Evolutionary conservation across 345 rosid genomes (phyloP).

Genomic region (Fremontodendron californicum): DNA sequence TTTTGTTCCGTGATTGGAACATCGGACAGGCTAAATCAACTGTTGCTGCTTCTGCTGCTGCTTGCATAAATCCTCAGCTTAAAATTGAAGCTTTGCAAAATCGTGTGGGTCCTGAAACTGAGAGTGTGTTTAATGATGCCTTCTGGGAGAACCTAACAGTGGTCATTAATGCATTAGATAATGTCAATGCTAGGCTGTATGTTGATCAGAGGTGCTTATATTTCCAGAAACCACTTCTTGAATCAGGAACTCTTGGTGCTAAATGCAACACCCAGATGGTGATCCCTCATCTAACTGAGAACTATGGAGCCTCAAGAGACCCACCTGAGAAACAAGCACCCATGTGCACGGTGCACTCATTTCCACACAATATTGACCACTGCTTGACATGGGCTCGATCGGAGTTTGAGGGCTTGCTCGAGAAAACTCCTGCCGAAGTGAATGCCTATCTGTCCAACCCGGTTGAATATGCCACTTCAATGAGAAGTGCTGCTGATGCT

Average conservation of each 20-base stretch:
- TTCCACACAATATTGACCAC: conserved; percentile 11
- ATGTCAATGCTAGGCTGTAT: conserved; percentile 5
- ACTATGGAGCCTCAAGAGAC: conserved; percentile 84
- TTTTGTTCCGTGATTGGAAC: conserved; percentile 62
- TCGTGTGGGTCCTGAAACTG: conserved; percentile 87
- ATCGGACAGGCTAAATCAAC: conserved; percentile 98
- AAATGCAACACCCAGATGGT: conserved; percentile 98
- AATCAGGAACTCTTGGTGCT: conserved; percentile 97
- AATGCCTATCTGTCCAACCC: conserved; percentile 40
- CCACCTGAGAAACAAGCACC: conserved; percentile 99
- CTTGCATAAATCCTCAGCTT: conserved; percentile 68
- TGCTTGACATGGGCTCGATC: conserved; percentile 10
- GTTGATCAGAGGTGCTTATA: too few species aligned
- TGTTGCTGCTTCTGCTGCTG: conserved; percentile 44
- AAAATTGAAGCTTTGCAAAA: conserved; percentile 85
- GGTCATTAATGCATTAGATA: conserved; percentile 70
- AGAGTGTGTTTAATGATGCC: conserved; percentile 75
- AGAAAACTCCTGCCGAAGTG: conserved; percentile 94
- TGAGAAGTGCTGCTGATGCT: conserved; percentile 1
- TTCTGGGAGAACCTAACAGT: conserved; percentile 86
- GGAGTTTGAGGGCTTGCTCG: conserved; percentile 95
- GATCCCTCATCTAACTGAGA: conserved; percentile 47
- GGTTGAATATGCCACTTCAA: not conserved
- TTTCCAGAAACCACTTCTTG: too few species aligned
- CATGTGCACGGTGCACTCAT: conserved; percentile 72